Evolutionary conservation across 2,329 filamentous ascomycete species (phyloP).

Genomic region (Nemania sp.): DNA sequence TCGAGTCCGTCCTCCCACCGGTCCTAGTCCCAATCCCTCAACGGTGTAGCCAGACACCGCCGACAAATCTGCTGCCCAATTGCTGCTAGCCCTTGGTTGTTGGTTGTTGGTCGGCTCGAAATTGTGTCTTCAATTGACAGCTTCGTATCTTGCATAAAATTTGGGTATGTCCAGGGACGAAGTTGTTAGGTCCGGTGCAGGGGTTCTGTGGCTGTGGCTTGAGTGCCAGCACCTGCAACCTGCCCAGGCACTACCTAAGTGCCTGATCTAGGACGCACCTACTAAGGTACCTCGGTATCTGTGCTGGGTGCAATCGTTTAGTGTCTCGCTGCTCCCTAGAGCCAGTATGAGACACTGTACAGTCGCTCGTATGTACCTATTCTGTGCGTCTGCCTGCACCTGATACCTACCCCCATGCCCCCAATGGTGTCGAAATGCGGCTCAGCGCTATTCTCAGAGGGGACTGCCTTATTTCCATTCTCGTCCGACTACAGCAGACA

Average conservation of each 20-base stretch:
- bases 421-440: too few species aligned
- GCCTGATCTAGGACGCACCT: neutral
- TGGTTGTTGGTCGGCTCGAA: constrained; percentile 5
- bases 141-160: constrained; percentile 12
- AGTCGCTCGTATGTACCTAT: too few species aligned
- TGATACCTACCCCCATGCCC: too few species aligned
- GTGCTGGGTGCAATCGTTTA: too few species aligned
- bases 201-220: constrained; percentile 22
- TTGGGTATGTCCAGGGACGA: constrained; percentile 4
- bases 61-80: neutral
- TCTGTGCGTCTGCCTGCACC: too few species aligned
- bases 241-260: neutral
- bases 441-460: too few species aligned
- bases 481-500: too few species aligned
- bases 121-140: neutral
- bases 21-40: constrained; percentile 9
- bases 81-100: neutral
- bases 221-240: neutral
- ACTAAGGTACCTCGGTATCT: neutral
- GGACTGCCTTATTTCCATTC: too few species aligned
- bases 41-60: constrained; percentile 1
- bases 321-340: too few species aligned
- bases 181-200: constrained; percentile 16
- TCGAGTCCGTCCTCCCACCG: constrained; percentile 25
- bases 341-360: too few species aligned